Evolutionary conservation across 1,284 basidiomycete genomes (phyloP), one percentile per base, ranked within the genome.

Genomic region (Schizopora paradoxa): DNA sequence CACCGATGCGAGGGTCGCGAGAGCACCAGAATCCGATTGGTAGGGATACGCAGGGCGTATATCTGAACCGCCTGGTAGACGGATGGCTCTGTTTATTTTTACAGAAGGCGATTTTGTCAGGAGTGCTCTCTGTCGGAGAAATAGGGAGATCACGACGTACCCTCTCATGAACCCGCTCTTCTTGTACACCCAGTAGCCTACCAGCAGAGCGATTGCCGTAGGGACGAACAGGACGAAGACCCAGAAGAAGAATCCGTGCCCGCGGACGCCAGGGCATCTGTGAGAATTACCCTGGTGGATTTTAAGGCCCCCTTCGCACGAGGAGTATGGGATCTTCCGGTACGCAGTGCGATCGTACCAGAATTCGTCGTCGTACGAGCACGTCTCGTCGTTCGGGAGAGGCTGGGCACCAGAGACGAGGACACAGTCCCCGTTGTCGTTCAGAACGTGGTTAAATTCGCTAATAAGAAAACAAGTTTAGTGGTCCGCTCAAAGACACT

Each of bases 341-440:
- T 94, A 94, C 6, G 82, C 69, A 0, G 93, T 96, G 21, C 91
- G 81, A 45, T 91, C 90, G 62, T 92, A 94, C 93, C 94, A 96
- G 58, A 73, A 87, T 6, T 83, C 78, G 27, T 79, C 78, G 23
- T 70, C 76, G 42, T 70, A 70, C 23, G 66, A 66, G 59, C 90
- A 94, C 7, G 75, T 71, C 35, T 79, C 66, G 53, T 86, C 74
- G 48, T 73, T 54, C 4, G 77, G 65, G 5, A 86, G 70, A 0
- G 89, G 72, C 5, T 66, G 63, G 0, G 80, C 84, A 11, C 86
- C 89, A 2, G 76, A 64, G 1, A 81, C 77, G 13, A 91, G 76
- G 0, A 87, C 84, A 58, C 93, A 96, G 34, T 84, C 67, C 45
- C 80, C 86, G 4, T 70, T 67, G 0, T 61, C 63, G 54, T 92